Evolutionary conservation across 1,284 basidiomycete genomes (phyloP).

Genomic region (Puccinia brachypodii): DNA sequence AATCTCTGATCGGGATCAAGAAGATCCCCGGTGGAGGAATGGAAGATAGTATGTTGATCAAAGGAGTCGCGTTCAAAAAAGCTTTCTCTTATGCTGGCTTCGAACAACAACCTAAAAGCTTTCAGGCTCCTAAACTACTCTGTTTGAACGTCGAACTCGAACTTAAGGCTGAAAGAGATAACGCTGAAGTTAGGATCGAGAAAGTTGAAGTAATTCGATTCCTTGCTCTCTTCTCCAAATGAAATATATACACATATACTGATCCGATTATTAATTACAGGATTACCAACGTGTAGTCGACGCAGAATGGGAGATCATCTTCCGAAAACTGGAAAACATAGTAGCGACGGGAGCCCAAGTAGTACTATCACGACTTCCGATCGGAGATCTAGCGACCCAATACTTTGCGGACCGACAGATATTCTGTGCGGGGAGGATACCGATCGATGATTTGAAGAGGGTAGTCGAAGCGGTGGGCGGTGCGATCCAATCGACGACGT

Average conservation of each 20-base stretch:
- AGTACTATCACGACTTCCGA: slow-evolving; percentile 95
- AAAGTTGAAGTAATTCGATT: slow-evolving; percentile 66
- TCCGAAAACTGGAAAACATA: slow-evolving; percentile 93
- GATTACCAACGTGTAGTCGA: slow-evolving; percentile 99
- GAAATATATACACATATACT: not conserved
- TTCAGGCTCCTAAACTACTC: slow-evolving; percentile 82
- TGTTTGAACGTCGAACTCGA: slow-evolving; percentile 98
- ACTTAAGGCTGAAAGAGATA: slow-evolving; percentile 99
- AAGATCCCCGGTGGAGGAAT: slow-evolving; percentile 98
- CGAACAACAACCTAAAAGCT: slow-evolving; percentile 96
- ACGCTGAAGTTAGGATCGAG: slow-evolving; percentile 96
- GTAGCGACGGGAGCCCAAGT: slow-evolving; percentile 96
- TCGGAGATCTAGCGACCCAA: slow-evolving; percentile 97
- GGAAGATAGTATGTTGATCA: slow-evolving; percentile 80
- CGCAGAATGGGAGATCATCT: slow-evolving; percentile 99
- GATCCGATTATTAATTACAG: slow-evolving; percentile 48
- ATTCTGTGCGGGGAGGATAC: slow-evolving; percentile 96
- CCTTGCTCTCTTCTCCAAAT: not conserved
- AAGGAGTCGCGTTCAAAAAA: slow-evolving; percentile 98
- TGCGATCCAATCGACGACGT: slow-evolving; percentile 89
- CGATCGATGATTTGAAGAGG: slow-evolving; percentile 83
- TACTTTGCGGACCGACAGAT: slow-evolving; percentile 99
- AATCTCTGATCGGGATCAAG: slow-evolving; percentile 95
- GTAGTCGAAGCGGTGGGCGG: slow-evolving; percentile 96
- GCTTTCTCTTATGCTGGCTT: slow-evolving; percentile 99